These are phyloP conservation scores for Niebla homalea DNA, from an alignment of 495 filamentous ascomycete species.

Conservation along the genomic window DNA sequence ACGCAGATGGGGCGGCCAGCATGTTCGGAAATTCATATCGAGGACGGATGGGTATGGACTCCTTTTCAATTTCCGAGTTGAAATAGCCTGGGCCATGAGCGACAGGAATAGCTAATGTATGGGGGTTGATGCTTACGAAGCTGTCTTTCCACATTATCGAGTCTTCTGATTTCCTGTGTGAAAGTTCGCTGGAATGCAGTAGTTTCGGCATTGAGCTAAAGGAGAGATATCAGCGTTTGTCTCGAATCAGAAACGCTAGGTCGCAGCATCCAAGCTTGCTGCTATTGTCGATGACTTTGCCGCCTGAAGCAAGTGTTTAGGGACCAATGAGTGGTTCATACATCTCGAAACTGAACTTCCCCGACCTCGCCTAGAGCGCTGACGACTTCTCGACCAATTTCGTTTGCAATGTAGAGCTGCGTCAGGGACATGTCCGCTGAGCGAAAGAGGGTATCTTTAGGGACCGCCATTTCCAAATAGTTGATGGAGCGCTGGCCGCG, in stretches of 20 bases:
- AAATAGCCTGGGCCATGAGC: conserved; percentile 59
- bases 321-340: conserved; percentile 32
- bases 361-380: conserved; percentile 93
- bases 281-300: background rate
- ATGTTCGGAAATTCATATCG: conserved; percentile 76
- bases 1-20: conserved; percentile 70
- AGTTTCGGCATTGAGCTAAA: conserved; percentile 77
- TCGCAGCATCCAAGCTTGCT: too few species aligned
- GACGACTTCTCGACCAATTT: conserved; percentile 95
- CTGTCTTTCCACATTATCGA: conserved; percentile 97
- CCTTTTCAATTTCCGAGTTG: conserved; percentile 86
- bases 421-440: conserved; percentile 99
- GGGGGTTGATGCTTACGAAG: conserved; percentile 52
- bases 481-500: background rate
- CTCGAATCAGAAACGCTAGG: too few species aligned
- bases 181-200: conserved; percentile 95
- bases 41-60: conserved; percentile 64
- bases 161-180: conserved; percentile 87
- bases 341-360: conserved; percentile 91
- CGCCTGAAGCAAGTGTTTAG: background rate
- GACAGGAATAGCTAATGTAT: background rate
- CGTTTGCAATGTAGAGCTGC: conserved; percentile 96
- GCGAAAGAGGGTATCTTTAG: conserved; percentile 90
- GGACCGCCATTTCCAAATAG: conserved; percentile 29
- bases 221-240: background rate